These are phyloP conservation scores for Leishmania martiniquensis DNA, from an alignment of 208 protist genomes.

Conservation along the genomic window DNA sequence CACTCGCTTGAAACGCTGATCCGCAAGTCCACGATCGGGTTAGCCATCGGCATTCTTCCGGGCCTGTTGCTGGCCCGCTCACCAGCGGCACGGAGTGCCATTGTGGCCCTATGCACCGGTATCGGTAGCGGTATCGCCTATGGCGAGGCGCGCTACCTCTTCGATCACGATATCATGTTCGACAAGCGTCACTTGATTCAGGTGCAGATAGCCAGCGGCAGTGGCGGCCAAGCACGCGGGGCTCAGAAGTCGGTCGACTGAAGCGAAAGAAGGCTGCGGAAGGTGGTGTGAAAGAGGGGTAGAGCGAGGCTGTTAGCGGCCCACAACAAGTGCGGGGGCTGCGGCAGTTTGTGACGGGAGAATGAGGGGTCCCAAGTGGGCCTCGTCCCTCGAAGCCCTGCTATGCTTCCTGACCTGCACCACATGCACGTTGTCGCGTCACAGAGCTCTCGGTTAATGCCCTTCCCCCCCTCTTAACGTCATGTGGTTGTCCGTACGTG, in stretches of 20 bases:
- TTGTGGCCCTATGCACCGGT: slow-evolving; percentile 74
- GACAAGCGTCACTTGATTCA: slow-evolving; percentile 83
- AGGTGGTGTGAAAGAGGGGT: not conserved
- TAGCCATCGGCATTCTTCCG: slow-evolving; percentile 70
- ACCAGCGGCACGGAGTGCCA: slow-evolving; percentile 49
- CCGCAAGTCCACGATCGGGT: slow-evolving; percentile 86
- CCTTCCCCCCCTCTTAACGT: not conserved
- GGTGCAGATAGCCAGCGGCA: slow-evolving; percentile 26
- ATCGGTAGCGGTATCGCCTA: slow-evolving; percentile 86
- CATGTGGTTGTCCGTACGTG: not conserved
- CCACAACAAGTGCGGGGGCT: not conserved
- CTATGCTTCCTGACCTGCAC: not conserved
- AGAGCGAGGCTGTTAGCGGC: not conserved
- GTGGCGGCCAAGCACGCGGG: not conserved
- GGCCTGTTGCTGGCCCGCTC: slow-evolving; percentile 80
- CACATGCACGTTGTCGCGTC: not conserved
- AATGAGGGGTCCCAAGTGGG: not conserved
- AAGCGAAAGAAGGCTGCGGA: not conserved
- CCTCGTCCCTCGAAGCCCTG: not conserved
- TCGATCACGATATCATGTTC: slow-evolving; percentile 89
- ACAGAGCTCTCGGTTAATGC: not conserved
- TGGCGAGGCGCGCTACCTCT: slow-evolving; percentile 86
- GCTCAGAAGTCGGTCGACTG: slow-evolving; percentile 18
- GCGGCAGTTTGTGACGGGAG: not conserved
- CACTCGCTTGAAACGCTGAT: slow-evolving; percentile 86